These are phyloP conservation scores for Chaetomiaceae sp. DNA, from an alignment of 2,329 filamentous ascomycete genomes.

Conservation along the genomic window DNA sequence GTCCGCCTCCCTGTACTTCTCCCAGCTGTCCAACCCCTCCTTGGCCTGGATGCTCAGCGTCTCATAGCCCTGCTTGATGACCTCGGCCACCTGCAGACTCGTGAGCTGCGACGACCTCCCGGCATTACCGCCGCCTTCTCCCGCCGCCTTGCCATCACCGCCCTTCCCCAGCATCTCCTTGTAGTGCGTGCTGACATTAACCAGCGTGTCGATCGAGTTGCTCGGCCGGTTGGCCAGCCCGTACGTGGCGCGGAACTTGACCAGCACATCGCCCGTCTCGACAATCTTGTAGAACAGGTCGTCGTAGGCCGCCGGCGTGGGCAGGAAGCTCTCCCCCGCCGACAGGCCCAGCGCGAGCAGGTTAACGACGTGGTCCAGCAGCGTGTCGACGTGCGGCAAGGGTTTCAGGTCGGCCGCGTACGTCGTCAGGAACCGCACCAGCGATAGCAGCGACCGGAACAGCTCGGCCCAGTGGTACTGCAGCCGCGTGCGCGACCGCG, in stretches of 20 bases:
- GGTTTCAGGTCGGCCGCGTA: constrained; percentile 74
- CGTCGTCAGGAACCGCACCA: constrained; percentile 84
- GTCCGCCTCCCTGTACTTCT: constrained; percentile 80
- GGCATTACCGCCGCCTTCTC: constrained; percentile 29
- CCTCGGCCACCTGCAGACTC: constrained; percentile 75
- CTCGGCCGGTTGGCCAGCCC: constrained; percentile 50
- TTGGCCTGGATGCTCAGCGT: constrained; percentile 86
- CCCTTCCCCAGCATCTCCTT: constrained; percentile 61
- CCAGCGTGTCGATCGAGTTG: constrained; percentile 76
- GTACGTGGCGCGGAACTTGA: constrained; percentile 78
- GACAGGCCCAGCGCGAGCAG: constrained; percentile 79
- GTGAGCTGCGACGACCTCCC: constrained; percentile 63
- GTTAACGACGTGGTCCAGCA: constrained; percentile 75
- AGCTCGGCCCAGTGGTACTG: constrained; percentile 93
- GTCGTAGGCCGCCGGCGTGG: constrained; percentile 81
- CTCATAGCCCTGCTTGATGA: constrained; percentile 96
- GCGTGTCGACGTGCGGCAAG: constrained; percentile 62
- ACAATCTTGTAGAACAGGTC: constrained; percentile 98
- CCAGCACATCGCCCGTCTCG: constrained; percentile 77
- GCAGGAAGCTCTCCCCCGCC: constrained; percentile 84
- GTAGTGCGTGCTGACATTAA: constrained; percentile 81
- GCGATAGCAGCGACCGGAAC: constrained; percentile 81
- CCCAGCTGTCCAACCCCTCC: constrained; percentile 82
- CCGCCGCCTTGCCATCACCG: constrained; percentile 37
- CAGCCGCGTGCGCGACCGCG: constrained; percentile 74